A percentile compares a stretch with the other conserved stretches of the same genome.
Evolutionary conservation across 208 protist genomes (phyloP).

Genomic region (Trichomonas gallinae): DNA sequence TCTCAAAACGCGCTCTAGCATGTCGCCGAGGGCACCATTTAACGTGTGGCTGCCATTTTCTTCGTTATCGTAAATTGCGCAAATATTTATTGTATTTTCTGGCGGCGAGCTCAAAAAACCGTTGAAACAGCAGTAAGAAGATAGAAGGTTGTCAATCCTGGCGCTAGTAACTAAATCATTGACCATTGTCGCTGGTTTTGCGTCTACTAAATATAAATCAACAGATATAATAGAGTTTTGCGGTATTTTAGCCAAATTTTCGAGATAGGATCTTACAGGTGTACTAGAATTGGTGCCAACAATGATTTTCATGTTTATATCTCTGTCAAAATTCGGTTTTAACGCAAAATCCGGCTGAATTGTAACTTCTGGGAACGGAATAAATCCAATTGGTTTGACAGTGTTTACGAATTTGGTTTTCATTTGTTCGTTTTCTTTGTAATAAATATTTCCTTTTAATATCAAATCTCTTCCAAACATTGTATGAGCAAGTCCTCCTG

Average conservation of each 20-base stretch:
- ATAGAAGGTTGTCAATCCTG: background rate
- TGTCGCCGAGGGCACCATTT: background rate
- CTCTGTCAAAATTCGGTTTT: background rate
- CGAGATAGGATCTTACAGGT: background rate
- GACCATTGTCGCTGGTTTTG: background rate
- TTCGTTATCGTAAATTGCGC: background rate
- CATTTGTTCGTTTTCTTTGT: background rate
- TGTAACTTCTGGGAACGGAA: background rate
- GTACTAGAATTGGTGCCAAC: background rate
- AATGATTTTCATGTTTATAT: background rate
- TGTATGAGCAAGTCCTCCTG: background rate
- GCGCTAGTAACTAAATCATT: background rate
- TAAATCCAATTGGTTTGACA: background rate
- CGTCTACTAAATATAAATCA: background rate
- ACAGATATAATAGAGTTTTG: background rate
- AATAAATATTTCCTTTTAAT: background rate
- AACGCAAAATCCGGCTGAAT: background rate
- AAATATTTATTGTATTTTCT: background rate
- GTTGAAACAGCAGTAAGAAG: background rate
- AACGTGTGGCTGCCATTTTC: background rate
- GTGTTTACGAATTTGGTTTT: background rate
- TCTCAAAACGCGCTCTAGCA: background rate
- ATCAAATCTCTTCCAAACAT: background rate
- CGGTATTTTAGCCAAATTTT: no score
- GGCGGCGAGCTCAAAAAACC: background rate